Evolutionary conservation across 768 basidiomycete genomes (phyloP), one percentile per base, ranked within the genome.

Genomic region (Pulveroboletus sp.): DNA sequence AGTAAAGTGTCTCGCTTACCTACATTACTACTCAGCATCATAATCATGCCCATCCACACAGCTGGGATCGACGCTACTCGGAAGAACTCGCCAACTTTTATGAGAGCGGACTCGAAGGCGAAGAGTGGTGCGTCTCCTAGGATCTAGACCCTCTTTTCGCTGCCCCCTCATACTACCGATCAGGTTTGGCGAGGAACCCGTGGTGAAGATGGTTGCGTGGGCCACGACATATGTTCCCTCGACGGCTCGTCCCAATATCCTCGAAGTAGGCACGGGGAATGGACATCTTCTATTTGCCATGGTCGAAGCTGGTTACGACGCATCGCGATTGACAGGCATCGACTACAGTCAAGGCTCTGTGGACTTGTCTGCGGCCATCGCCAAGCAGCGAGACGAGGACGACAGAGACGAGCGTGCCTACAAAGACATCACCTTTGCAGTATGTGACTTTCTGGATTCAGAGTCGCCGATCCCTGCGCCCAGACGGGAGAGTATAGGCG

Each of bases 181-280:
- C 54, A 91, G 90, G 89, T 93, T 93, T 60, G 89, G 90, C 8
- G 71, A 76, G 44, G 86, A 89, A 53, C 81, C 78, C 32, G 76
- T 87, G 5, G 77, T 82, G 55, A 89, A 88, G 59, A 91, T 92
- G 86, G 80, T 87, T 7, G 74, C 83, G 13, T 92, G 90, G 90
- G 71, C 75, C 0, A 50, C 75, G 31, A 70, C 78, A 32, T 69
- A 86, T 51, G 69, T 80, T 15, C 80, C 86, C 8, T 67, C 79
- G 3, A 57, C 67, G 5, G 57, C 66, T 4, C 65, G 71, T 24
- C 75, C 81, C n/a, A 73, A 66, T 27, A 75, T 86, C 24, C 76
- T 92, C 37, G 90, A 93, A 62, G 74, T 93, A 30, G 90, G 90
- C 26, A 81, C 80, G 48, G 90, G 90, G 1, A 93, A 92, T 56